Base-by-base conservation (phyloP, 139 green algal species). In the Micromonas pusilla region DNA sequence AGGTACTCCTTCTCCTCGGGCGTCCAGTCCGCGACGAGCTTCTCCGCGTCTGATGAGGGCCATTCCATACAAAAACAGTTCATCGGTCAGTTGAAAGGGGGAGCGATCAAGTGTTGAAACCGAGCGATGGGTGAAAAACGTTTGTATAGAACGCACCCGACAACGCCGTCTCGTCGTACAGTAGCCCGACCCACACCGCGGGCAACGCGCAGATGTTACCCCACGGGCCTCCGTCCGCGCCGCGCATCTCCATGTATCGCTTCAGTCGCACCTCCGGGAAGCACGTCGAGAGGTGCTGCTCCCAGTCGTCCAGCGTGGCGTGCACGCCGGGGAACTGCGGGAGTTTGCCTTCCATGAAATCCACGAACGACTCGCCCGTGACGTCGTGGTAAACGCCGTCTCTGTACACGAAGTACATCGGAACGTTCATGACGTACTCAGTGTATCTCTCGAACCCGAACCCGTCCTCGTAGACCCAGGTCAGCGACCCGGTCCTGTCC, bases 381-480 rank as follows among this genome's bases (percentile, higher is more conserved):
- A 87, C 89, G 74, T 98, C 87, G 65, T 95, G 65, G 86, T 98
- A 98, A 36, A 83, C 78, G 3, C 92, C 91, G n/a, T 96, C 83
- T 39, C 95, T 88, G 88, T 97, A 98, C 70, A 96, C 88, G 83
- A 98, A 98, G 89, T 98, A 98, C 94, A 98, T 98, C 25, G 95
- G 94, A 36, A 98, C 95, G 70, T 94, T 86, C 83, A 99, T 88
- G 21, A 89, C 91, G 77, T 97, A 98, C 4, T 99, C 94, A 28
- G 93, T 90, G 71, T 99, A 99, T 6, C 52, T 80, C 52, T 83
- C 73, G 38, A 80, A 86, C 32, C 87, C 87, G 79, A 98, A 97
- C 66, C 85, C 87, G 2, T 89, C 54, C 23, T 97, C 89, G 82
- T 97, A 99, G 37, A 98, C 93, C 81, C 96, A 98, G 0, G 94